Evolutionary conservation across 192 early-diverging fungal genomes (phyloP), one percentile per base, ranked within the genome.

Genomic region (Linnemannia exigua): DNA sequence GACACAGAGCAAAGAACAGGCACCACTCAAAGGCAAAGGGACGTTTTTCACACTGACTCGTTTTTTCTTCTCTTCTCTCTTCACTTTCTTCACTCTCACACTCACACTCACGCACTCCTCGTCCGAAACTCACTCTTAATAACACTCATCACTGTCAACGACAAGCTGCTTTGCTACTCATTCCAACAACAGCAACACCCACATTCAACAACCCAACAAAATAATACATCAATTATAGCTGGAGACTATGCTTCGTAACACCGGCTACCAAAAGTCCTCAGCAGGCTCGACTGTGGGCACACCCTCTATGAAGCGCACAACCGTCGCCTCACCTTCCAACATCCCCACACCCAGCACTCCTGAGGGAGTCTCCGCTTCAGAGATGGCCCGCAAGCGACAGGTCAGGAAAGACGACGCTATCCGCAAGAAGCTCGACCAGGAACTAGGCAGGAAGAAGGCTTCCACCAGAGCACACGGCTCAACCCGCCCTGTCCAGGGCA

Each of bases 391-490:
- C 46, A 88, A 89, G 61, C 74, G 90, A 70, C 88, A 89, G 79
- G 54, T 67, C n/a, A 81, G 88, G 28, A 91, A 91, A 66, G 90
- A 91, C 72, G 90, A 91, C 75, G 92, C 92, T 70, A 95, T 95
- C 74, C 92, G 95, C 74, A 94, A 95, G 87, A 95, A 94, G 88
- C 90, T 94, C 6, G 95, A 94, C 72, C 91, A 92, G 48, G 95
- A 95, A 66, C 88, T 95, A 89, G 82, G 87, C 70, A 37, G 67
- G 75, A 82, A 80, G 75, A 70, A 84, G 33, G 70, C 77, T 11
- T n/a, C 87, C 12, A 87, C 79, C 47, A 51, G 86, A 37, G 75
- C 79, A 15, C 85, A 87, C 66, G 82, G 79, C 4, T 84, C 78
- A n/a, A 80, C 87, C n/a, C 82, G 80, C 6, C 80, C 85, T 31